Percentiles rank a stretch among this genome's conserved stretches.
Conservation (phyloP, 768 basidiomycete genomes). For the Trametes villosa region DNA sequence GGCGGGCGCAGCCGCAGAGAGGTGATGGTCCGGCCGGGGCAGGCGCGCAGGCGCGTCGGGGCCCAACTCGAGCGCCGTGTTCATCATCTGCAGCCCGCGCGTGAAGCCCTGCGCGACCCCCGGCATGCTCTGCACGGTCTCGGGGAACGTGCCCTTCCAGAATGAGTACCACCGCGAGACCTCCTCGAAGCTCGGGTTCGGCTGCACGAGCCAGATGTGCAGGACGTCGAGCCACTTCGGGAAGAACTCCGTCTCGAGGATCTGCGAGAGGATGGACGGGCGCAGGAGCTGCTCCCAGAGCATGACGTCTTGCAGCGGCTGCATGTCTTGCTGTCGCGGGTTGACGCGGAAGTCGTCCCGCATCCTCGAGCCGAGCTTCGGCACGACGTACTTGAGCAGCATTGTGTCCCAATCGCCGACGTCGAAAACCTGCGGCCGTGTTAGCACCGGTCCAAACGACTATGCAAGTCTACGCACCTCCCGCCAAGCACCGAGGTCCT, state of each 20-base stretch:
- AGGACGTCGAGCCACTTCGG: slow-evolving; percentile 95
- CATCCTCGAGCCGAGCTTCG: slow-evolving; percentile 82
- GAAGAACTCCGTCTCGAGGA: slow-evolving; percentile 93
- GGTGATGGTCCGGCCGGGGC: slow-evolving; percentile 64
- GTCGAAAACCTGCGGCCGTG: slow-evolving; percentile 64
- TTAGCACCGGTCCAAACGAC: neutral
- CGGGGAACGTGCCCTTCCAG: slow-evolving; percentile 85
- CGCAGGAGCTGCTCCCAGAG: slow-evolving; percentile 79
- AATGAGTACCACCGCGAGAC: slow-evolving; percentile 92
- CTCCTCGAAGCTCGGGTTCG: slow-evolving; percentile 85
- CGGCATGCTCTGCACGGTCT: slow-evolving; percentile 63
- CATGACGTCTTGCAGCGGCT: slow-evolving; percentile 75
- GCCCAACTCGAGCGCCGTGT: slow-evolving; percentile 88
- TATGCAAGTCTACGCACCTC: slow-evolving; percentile 61
- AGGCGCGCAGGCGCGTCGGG: slow-evolving; percentile 71
- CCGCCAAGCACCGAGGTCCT: slow-evolving; percentile 81
- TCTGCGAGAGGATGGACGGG: slow-evolving; percentile 74
- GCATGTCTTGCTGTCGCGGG: slow-evolving; percentile 88
- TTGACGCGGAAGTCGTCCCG: slow-evolving; percentile 90
- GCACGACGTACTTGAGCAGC: slow-evolving; percentile 88
- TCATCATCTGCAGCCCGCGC: slow-evolving; percentile 90
- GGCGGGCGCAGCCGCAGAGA: slow-evolving; percentile 28
- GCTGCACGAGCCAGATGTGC: slow-evolving; percentile 92
- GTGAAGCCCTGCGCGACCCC: slow-evolving; percentile 83
- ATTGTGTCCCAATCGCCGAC: slow-evolving; percentile 87